phyloP scores from a whole-genome alignment of 306 rosid species.

The Lupinus albus region DNA sequence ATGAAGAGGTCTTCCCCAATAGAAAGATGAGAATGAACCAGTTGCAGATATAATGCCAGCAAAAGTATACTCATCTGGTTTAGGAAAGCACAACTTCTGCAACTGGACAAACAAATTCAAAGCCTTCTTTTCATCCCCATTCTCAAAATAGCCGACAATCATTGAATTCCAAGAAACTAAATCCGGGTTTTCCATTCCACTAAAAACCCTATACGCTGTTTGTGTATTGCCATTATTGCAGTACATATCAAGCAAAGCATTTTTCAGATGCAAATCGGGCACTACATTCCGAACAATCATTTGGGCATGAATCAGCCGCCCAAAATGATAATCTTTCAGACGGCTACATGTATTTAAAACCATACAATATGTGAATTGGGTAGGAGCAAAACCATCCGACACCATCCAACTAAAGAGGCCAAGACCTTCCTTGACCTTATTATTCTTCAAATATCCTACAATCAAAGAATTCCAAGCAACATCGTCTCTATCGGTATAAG shows the following conservation, averaged over 20 bases:
- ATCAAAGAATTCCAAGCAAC: slow-evolving; percentile 84
- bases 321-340: slow-evolving; percentile 47
- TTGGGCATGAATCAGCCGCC: slow-evolving; percentile 63
- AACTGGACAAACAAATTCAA: slow-evolving; percentile 59
- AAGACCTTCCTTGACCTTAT: slow-evolving; percentile 49
- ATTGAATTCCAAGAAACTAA: slow-evolving; percentile 88
- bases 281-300: slow-evolving; percentile 52
- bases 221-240: slow-evolving; percentile 60
- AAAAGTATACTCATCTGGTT: slow-evolving; percentile 75
- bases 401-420: slow-evolving; percentile 52
- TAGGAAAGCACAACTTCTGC: slow-evolving; percentile 41
- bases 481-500: slow-evolving; percentile 57
- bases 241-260: slow-evolving; percentile 82
- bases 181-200: slow-evolving; percentile 54
- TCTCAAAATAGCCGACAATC: slow-evolving; percentile 72
- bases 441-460: slow-evolving; percentile 62
- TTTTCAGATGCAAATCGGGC: slow-evolving; percentile 65
- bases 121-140: slow-evolving; percentile 63
- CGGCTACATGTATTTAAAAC: slow-evolving; percentile 65
- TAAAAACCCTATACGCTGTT: slow-evolving; percentile 55
- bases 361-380: slow-evolving; percentile 68
- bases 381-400: slow-evolving; percentile 57
- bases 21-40: slow-evolving; percentile 41
- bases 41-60: slow-evolving; percentile 65
- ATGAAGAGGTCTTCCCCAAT: slow-evolving; percentile 70